A percentile compares a stretch with the other conserved stretches of the same genome.
Evolutionary conservation across 371 early-diverging fungal species (phyloP).

Genomic region (Circinella minor): DNA sequence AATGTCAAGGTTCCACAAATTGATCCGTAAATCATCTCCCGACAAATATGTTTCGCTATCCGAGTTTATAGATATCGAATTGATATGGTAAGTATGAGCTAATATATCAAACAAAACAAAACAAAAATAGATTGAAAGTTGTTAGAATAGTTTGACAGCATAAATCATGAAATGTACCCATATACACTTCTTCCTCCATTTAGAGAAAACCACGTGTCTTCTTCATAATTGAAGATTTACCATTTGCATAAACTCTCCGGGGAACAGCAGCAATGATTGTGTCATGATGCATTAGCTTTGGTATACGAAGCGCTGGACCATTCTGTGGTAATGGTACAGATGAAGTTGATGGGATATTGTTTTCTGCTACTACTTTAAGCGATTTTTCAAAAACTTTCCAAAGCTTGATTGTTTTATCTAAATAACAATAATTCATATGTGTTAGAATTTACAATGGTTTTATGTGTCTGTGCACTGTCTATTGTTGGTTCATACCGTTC

Average conservation of each 20-base stretch:
- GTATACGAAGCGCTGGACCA: slow-evolving; percentile 67
- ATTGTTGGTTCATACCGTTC: slow-evolving; percentile 71
- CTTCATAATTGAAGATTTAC: slow-evolving; percentile 18
- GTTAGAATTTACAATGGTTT: neutral
- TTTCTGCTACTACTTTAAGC: slow-evolving; percentile 91
- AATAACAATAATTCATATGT: neutral
- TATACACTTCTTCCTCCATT: no score
- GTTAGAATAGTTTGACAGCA: no score
- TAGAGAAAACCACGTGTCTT: no score
- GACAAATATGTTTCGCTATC: slow-evolving; percentile 97
- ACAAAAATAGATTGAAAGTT: no score
- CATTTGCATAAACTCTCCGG: slow-evolving; percentile 93
- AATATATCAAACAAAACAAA: neutral
- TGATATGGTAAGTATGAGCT: slow-evolving; percentile 99
- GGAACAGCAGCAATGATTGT: slow-evolving; percentile 95
- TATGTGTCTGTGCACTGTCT: neutral
- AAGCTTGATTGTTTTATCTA: slow-evolving; percentile 98
- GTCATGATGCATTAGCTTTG: slow-evolving; percentile 90
- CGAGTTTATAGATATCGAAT: slow-evolving; percentile 98
- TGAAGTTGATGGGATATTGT: slow-evolving; percentile 52
- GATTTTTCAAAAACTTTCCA: slow-evolving; percentile 99
- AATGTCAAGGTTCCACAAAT: slow-evolving; percentile 97
- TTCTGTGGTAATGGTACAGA: slow-evolving; percentile 63
- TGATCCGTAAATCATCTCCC: slow-evolving; percentile 98
- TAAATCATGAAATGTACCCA: no score